These are phyloP conservation scores for Mucor racemosus DNA, from an alignment of 371 early-diverging fungal genomes.

Conservation along the genomic window DNA sequence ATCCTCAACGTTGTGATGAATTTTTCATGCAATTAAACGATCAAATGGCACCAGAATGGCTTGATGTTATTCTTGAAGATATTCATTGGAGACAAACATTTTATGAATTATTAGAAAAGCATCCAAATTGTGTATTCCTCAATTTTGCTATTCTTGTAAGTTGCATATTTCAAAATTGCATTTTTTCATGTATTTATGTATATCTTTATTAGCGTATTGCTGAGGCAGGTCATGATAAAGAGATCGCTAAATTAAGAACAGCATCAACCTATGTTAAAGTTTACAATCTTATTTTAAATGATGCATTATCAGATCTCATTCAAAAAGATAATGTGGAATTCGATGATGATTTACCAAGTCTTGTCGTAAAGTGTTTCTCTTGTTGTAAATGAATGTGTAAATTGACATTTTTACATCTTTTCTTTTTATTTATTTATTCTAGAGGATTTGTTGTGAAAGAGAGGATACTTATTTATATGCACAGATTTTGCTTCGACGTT, in stretches of 20 bases:
- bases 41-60: constrained; percentile 48
- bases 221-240: constrained; percentile 68
- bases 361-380: constrained; percentile 40
- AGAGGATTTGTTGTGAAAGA: constrained; percentile 68
- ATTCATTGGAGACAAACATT: constrained; percentile 66
- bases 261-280: constrained; percentile 68
- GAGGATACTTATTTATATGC: constrained; percentile 74
- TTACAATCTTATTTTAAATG: constrained; percentile 63
- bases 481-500: constrained; percentile 59
- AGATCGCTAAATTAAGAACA: constrained; percentile 65
- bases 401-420: neutral
- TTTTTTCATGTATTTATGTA: neutral
- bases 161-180: neutral
- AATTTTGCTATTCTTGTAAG: constrained; percentile 66
- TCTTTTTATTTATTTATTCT: neutral
- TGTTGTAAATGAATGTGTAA: neutral
- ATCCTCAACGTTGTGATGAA: constrained; percentile 59
- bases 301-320: constrained; percentile 57
- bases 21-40: constrained; percentile 38
- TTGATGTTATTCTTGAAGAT: constrained; percentile 58
- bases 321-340: constrained; percentile 61
- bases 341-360: constrained; percentile 49
- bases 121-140: constrained; percentile 64
- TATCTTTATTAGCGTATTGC: constrained; percentile 52
- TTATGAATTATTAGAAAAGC: constrained; percentile 64